Conservation (phyloP, 164 flowering plant genomes). For the Chimonanthus salicifolius region DNA sequence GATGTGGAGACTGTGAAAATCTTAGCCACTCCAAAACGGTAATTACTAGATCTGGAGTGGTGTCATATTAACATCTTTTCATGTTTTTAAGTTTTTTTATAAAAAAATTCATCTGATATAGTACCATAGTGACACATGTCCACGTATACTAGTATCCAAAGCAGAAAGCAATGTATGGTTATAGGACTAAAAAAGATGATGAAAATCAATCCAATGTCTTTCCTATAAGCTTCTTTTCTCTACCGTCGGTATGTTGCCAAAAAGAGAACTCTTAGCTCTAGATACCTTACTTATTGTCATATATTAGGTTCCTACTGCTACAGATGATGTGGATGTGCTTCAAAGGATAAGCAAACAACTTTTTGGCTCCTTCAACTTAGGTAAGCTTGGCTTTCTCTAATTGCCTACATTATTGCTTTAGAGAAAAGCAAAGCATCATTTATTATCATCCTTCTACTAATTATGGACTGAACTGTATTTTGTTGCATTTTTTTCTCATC, state of each 20-base stretch:
- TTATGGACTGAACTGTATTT: not conserved
- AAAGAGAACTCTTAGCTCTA: not conserved
- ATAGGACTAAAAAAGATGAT: too few species aligned
- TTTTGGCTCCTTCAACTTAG: slow-evolving; percentile 62
- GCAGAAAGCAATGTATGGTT: too few species aligned
- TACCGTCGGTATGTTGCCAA: too few species aligned
- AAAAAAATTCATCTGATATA: too few species aligned
- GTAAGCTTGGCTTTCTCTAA: slow-evolving; percentile 24
- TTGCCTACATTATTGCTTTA: not conserved
- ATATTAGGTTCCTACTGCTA: slow-evolving; percentile 77
- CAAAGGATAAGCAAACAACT: slow-evolving; percentile 76
- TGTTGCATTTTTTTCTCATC: too few species aligned
- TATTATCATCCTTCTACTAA: not conserved
- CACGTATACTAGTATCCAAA: too few species aligned
- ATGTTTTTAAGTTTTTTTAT: not conserved
- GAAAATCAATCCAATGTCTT: too few species aligned
- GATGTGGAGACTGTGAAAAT: slow-evolving; percentile 92
- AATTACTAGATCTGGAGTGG: slow-evolving; percentile 7
- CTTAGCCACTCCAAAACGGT: slow-evolving; percentile 87
- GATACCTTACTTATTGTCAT: not conserved
- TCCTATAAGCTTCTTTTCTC: too few species aligned
- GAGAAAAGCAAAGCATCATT: not conserved
- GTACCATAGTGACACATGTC: too few species aligned
- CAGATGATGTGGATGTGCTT: slow-evolving; percentile 74
- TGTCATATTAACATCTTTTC: not conserved